A percentile compares a stretch with the other conserved stretches of the same genome.
phyloP scores from a whole-genome alignment of 2,329 filamentous ascomycete species.

The Phialocephala subalpina region DNA sequence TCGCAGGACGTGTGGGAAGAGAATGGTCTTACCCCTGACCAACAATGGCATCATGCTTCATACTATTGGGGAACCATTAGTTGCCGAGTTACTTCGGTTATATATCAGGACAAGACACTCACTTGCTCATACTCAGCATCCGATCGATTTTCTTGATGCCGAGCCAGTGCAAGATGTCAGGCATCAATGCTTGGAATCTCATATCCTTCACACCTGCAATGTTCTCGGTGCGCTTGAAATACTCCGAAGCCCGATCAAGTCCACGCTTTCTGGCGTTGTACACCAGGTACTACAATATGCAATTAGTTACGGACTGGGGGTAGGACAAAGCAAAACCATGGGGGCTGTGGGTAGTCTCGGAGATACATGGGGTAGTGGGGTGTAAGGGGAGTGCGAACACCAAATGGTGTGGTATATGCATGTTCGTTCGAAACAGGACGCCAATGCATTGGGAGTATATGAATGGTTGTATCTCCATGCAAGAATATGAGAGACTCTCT shows the following conservation, averaged over 20 bases:
- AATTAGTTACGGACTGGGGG: constrained; percentile 32
- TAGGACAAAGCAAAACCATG: constrained; percentile 59
- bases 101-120: constrained; percentile 23
- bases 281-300: constrained; percentile 53
- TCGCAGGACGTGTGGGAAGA: constrained; percentile 6
- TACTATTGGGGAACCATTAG: constrained; percentile 56
- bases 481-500: constrained; percentile 52
- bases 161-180: constrained; percentile 96
- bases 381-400: constrained; percentile 78
- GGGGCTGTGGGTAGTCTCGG: constrained; percentile 29
- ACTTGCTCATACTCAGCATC: constrained; percentile 98
- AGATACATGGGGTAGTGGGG: constrained; percentile 67
- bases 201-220: constrained; percentile 97
- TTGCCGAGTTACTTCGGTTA: constrained; percentile 4
- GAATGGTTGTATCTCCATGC: constrained; percentile 76
- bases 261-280: constrained; percentile 86
- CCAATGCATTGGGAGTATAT: constrained; percentile 23
- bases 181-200: constrained; percentile 98
- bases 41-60: constrained; percentile 92
- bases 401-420: constrained; percentile 27
- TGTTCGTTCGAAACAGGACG: constrained; percentile 23
- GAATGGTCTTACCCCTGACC: constrained; percentile 69
- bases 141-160: constrained; percentile 98
- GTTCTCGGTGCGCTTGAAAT: constrained; percentile 97
- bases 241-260: constrained; percentile 83